Evolutionary conservation across 2,329 filamentous ascomycete species (phyloP), one percentile per base, ranked within the genome.

Genomic region (Saccharata proteae): DNA sequence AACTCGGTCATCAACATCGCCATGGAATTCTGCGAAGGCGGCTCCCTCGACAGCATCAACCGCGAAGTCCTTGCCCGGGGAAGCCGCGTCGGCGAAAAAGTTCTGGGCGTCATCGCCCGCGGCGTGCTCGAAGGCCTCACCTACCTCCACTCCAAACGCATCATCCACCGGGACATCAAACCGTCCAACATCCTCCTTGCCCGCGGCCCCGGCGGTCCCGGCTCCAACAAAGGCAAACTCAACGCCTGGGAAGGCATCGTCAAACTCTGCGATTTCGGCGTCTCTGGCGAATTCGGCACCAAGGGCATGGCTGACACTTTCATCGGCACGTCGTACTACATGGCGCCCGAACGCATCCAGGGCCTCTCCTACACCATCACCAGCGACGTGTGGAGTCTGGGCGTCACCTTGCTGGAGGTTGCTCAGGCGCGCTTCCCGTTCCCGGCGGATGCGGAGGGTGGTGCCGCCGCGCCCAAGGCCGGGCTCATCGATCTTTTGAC

Each of bases 291-390:
- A 56, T 96, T 96, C 51, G 92, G 90, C 42, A 98, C 90, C 29
- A 96, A 98, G 58, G 90, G 90, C 32, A 90, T 96, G 54, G 90
- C 90, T 42, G 94, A 96, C 55, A 98, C 90, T 0, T 98, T 98
- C 51, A 98, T 98, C 51, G 90, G 90, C 40, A 98, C 90, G 9
- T 93, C 83, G 38, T 98, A 96, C 55, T 98, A 98, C 65, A 98
- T 98, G 90, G 90, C 90, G 4, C 90, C 90, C 0, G 90, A 98
- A 57, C 80, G 90, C 31, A 98, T 98, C 54, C 94, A 90, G 2
- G 90, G 90, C 36, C 84, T 96, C 62, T 88, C 80, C 29, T 98
- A 98, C 58, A 98, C 88, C 39, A 98, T 98, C 56, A 98, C 88
- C 2, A 93, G 85, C 6, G 90, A 98, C 46, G 90, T 98, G 35